phyloP scores from a whole-genome alignment of 306 rosid species.

The Potentilla sterilis region DNA sequence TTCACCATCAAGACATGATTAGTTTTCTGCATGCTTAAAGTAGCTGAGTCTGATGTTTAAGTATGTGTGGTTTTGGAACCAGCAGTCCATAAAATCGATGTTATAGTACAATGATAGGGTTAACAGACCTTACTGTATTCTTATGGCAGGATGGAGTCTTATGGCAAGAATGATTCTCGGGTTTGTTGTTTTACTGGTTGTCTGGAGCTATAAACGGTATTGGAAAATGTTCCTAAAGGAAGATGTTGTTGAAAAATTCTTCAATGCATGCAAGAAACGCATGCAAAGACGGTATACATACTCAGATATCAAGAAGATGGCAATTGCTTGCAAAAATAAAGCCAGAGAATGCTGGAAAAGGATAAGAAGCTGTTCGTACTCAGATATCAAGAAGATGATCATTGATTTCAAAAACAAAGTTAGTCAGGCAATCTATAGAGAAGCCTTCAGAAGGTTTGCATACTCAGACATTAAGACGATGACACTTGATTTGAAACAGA shows the following conservation, averaged over 20 bases:
- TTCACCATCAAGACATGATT: background rate
- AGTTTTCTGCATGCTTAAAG: background rate
- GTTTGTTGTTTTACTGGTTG: background rate
- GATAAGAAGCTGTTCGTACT: background rate
- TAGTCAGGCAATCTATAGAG: background rate
- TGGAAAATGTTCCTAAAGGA: slow-evolving; percentile 5
- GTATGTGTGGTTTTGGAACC: background rate
- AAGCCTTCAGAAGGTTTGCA: background rate
- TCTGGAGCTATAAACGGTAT: slow-evolving; percentile 10
- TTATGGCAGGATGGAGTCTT: background rate
- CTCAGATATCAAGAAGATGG: background rate
- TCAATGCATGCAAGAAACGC: background rate
- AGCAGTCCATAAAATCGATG: background rate
- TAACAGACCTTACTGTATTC: background rate
- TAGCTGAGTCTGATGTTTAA: background rate
- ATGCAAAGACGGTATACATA: slow-evolving; percentile 1
- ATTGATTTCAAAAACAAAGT: background rate
- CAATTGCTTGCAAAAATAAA: background rate
- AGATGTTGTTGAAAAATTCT: background rate
- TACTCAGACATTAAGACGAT: background rate
- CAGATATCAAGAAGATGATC: background rate
- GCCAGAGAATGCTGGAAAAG: background rate
- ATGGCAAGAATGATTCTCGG: slow-evolving; percentile 8
- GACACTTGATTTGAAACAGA: background rate
- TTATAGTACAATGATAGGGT: background rate